Evolutionary conservation across 441 rosid genomes (phyloP).

Genomic region (Jatropha multifida): DNA sequence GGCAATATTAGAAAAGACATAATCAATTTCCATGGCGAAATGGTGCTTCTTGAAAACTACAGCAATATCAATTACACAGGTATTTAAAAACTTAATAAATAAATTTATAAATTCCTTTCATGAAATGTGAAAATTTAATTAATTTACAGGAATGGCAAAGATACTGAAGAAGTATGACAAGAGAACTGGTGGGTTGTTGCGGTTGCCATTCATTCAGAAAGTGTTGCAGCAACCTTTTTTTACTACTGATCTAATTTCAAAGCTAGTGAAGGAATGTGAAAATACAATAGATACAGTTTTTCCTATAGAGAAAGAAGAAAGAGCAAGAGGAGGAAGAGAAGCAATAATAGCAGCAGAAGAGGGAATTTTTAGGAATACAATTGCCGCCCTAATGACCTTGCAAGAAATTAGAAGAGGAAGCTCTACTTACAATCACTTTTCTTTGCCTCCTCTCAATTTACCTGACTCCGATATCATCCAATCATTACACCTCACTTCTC

Average conservation of each 20-base stretch:
- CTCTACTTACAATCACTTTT: slow-evolving; percentile 59
- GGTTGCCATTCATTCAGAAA: slow-evolving; percentile 61
- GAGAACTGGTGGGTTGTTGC: slow-evolving; percentile 54
- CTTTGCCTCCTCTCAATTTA: slow-evolving; percentile 68
- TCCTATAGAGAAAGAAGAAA: slow-evolving; percentile 34
- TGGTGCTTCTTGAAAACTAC: slow-evolving; percentile 80
- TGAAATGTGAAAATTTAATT: background rate
- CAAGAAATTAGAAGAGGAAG: slow-evolving; percentile 75
- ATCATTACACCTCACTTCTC: slow-evolving; percentile 43
- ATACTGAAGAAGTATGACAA: slow-evolving; percentile 89
- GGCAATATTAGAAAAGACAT: slow-evolving; percentile 54
- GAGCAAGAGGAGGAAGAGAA: slow-evolving; percentile 20
- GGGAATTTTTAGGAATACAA: slow-evolving; percentile 71
- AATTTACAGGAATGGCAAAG: slow-evolving; percentile 59
- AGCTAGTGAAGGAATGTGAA: slow-evolving; percentile 73
- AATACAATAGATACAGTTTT: slow-evolving; percentile 52
- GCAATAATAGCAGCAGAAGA: slow-evolving; percentile 42
- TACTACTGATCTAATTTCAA: slow-evolving; percentile 68
- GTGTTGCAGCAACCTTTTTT: slow-evolving; percentile 74
- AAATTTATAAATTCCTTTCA: background rate
- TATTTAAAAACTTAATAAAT: background rate
- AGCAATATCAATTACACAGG: slow-evolving; percentile 88
- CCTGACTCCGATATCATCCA: slow-evolving; percentile 53
- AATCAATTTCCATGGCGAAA: slow-evolving; percentile 88
- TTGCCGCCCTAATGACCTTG: slow-evolving; percentile 72